Conservation (phyloP, 441 rosid genomes). For the Syzygium malaccense region DNA sequence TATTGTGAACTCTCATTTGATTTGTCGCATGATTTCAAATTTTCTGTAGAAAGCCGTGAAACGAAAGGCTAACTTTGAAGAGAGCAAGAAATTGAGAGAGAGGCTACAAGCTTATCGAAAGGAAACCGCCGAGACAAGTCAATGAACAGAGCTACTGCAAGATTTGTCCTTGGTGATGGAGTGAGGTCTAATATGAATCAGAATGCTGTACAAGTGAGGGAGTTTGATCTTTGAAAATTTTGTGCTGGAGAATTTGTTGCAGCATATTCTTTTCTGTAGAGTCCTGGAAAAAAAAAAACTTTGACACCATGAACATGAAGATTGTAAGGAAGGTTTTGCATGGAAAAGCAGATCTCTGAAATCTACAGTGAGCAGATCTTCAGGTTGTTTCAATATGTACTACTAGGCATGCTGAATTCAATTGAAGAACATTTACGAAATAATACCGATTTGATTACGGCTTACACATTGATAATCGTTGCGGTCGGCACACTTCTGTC, state of each 20-base stretch:
- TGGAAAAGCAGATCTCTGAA: background rate
- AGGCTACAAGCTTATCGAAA: slow-evolving; percentile 34
- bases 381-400: background rate
- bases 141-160: background rate
- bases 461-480: background rate
- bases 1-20: background rate
- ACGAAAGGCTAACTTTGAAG: slow-evolving; percentile 80
- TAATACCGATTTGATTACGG: background rate
- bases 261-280: background rate
- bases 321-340: background rate
- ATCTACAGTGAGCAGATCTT: background rate
- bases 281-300: background rate
- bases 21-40: background rate
- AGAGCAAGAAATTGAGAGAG: slow-evolving; percentile 63
- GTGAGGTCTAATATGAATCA: background rate
- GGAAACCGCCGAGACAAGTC: slow-evolving; percentile 23
- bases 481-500: background rate
- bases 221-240: background rate
- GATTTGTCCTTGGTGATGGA: background rate
- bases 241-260: background rate
- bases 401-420: background rate
- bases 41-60: slow-evolving; percentile 68
- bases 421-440: background rate
- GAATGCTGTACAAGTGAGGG: background rate
- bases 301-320: background rate